Base-by-base conservation (phyloP, 2,329 filamentous ascomycete species). In the Aspergillus spinulosporus region DNA sequence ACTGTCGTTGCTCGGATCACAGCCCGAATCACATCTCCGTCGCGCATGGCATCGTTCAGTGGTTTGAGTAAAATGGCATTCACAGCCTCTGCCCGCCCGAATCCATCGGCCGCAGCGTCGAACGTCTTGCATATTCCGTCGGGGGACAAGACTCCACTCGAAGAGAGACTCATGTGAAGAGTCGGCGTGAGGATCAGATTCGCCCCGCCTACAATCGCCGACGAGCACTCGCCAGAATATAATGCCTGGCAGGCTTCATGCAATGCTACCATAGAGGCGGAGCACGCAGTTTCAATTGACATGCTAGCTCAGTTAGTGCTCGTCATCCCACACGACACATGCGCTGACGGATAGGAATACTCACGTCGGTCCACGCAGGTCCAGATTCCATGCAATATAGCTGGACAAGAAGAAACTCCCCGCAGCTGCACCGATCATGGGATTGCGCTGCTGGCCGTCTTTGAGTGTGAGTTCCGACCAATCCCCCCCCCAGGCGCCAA, bases 41-140 rank as follows among this genome's bases (percentile, higher is more conserved):
- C 79, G 6, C 70, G 70, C 7, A 79, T 45, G 1, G 82, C 82
- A 45, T 77, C 68, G 1, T 70, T 65, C 1, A 83, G 60, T 3
- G 66, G 64, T 62, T 83, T 83, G 14, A 83, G 58, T 7, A 80
- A 70, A 2, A 83, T 63, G 12, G 74, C 68, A 0, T 71, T 79
- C n/a, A 74, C 69, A 3, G 73, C 80, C 51, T 83, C 81, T 1
- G 70, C 78, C 9, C 81, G 74, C 42, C 76, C 81, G 60, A 82
- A 83, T 0, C 81, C 80, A 62, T 82, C 76, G 0, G 79, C 81
- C 2, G 65, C 52, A 4, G 71, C 70, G 49, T 80, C 77, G 51
- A 79, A 81, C 2, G 77, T 71, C 42, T 77, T 78, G 54, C 80
- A 83, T 6, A 71, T 64, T 0, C 80, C 80, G 9, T 69, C 73